These are phyloP conservation scores for Cymbopogon flexuosus DNA, from an alignment of 202 grass and related monocot species.

Conservation along the genomic window DNA sequence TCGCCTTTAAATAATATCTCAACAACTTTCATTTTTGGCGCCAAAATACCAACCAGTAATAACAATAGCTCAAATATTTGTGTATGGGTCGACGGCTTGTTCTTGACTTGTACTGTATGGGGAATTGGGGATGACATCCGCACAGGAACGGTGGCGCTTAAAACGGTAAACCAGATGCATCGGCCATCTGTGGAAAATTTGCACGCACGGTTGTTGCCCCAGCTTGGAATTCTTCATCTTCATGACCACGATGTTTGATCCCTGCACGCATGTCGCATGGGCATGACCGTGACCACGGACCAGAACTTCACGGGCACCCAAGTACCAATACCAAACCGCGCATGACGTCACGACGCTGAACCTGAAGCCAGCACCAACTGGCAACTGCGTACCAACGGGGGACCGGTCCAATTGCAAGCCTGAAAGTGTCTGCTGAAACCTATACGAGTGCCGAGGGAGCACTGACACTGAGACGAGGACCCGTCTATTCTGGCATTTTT, in stretches of 20 bases:
- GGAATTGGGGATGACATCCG: too few species aligned
- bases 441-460: not conserved
- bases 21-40: too few species aligned
- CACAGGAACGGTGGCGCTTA: too few species aligned
- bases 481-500: not conserved
- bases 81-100: not conserved
- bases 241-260: not conserved
- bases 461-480: too few species aligned
- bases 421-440: not conserved
- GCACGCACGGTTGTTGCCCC: not conserved
- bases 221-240: not conserved
- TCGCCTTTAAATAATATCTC: too few species aligned
- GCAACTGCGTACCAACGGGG: not conserved
- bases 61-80: not conserved
- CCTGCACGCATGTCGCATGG: not conserved
- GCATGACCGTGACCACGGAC: not conserved
- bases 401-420: not conserved
- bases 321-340: not conserved
- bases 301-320: conserved; percentile 24
- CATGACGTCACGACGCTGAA: not conserved
- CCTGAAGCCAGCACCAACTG: not conserved
- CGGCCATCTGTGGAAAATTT: not conserved
- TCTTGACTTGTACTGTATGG: too few species aligned
- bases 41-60: not conserved
- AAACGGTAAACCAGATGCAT: too few species aligned